Base-by-base conservation (phyloP, 192 early-diverging fungal genomes). In the Linnemannia exigua region DNA sequence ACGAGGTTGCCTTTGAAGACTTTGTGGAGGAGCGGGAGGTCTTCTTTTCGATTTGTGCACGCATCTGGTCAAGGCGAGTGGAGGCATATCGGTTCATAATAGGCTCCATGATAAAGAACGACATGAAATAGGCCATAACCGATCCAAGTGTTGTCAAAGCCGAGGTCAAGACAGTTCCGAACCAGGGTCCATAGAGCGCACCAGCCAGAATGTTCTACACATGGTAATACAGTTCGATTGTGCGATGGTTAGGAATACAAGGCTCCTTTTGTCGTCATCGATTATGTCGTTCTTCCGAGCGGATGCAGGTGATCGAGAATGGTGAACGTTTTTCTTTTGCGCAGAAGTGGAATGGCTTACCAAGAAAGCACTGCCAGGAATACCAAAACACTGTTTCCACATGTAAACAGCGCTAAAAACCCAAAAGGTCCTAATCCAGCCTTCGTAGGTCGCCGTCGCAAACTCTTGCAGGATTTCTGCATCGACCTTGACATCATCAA, bases 361-460 rank as follows among this genome's bases (percentile, higher is more conserved):
- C 70, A 92, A 72, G 25, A 92, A 87, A 12, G 90, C 87, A 36
- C 89, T 89, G n/a, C 91, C 91, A 33, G 91, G 91, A 50, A 92
- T 88, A 47, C 90, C 90, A 87, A 91, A 92, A 35, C 87, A 88
- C 70, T 92, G 91, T 46, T 92, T 89, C 91, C 91, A 92, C 22
- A 92, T 72, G 72, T 92, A 92, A 14, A 92, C 75, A 2, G 86
- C 76, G 9, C 84, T 79, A 75, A 91, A 90, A 7, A 91, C 88
- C 77, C 80, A 75, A 28, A 82, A 73, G 9, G 89, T 88, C 52
- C 87, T 80, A 0, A 86, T 36, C 77, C 87, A 90, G 14, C 89
- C 90, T 36, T 80, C 54, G 74, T 87, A 89, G 15, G 87, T 88
- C 1, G 76, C 84, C 17, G 81, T 84, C 15, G 89, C 79, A 73